Base-by-base conservation (phyloP, 2,329 filamentous ascomycete genomes). In the Diaporthe australafricana region DNA sequence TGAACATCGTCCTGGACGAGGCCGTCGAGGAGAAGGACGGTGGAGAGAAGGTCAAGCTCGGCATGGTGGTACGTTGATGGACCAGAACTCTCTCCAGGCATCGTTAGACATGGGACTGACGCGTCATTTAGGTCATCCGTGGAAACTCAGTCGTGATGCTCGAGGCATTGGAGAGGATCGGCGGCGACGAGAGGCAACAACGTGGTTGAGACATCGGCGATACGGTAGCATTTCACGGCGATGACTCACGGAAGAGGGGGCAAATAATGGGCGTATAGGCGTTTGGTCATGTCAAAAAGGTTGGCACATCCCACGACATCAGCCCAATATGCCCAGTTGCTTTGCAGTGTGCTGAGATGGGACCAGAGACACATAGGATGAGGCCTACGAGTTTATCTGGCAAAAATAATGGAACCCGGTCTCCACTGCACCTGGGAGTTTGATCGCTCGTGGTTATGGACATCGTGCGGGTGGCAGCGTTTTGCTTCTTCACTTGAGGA, bases 81-180 rank as follows among this genome's bases (percentile, higher is more conserved):
- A 6, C 20, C 1, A 48, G 35, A 2, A 2, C 16, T 60, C 8
- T 17, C 57, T 55, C 22, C 17, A 7, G 17, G 5, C 17, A 17
- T 12, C 16, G 9, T 20, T 35, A 2, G 1, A 22, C 11, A 35
- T 2, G 4, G 42, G n/a, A 42, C 48, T 70, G 67, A 66, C 40
- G 30, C 2, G 40, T n/a, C 7, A 35, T 35, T 35, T 74, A 95
- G 93, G 93, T 98, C 75, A 98, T 99, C 79, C 94, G 97, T 77
- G 96, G 96, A 75, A 99, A 99, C 85, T 98, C 96, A 2, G 95
- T 99, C 32, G 95, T 99, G 70, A 98, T 99, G 96, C 90, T 99
- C 70, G 97, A 99, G 84, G 94, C 91, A 12, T 83, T 94, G 71
- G 89, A 91, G 80, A 86, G 91, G 78, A 92, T 93, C 76, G 90